Evolutionary conservation across 78 protist species (phyloP).

Genomic region (Bigelowiella natans): DNA sequence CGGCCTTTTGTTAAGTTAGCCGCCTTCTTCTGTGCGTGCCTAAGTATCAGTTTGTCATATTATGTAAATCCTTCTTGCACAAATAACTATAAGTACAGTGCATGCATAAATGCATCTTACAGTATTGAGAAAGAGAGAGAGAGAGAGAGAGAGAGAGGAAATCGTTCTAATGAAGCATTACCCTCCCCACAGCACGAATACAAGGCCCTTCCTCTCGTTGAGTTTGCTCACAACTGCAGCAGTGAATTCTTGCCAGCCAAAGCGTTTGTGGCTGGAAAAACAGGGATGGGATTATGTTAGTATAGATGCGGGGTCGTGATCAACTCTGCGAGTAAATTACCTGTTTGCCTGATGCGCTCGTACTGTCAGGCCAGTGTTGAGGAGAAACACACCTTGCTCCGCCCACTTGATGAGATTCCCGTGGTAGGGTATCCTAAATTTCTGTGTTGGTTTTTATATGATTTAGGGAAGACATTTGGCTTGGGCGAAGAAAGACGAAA

Average conservation of each 20-base stretch:
- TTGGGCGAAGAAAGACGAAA: not conserved
- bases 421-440: not conserved
- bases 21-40: conserved; percentile 2
- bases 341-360: not conserved
- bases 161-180: not conserved
- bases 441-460: not conserved
- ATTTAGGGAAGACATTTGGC: too few relatives aligned
- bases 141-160: not conserved
- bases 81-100: not conserved
- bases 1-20: not conserved
- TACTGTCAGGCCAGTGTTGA: conserved; percentile 3
- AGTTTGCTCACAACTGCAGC: not conserved
- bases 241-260: not conserved
- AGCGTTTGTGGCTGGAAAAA: not conserved
- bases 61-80: too few relatives aligned
- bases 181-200: conserved; percentile 1
- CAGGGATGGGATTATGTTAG: not conserved
- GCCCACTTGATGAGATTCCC: conserved; percentile 15
- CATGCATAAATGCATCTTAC: too few relatives aligned
- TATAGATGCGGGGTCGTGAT: not conserved
- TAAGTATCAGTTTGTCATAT: not conserved
- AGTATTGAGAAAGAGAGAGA: too few relatives aligned
- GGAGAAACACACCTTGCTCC: not conserved
- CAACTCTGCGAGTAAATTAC: not conserved
- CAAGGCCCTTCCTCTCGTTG: not conserved